Conservation (phyloP, 2,329 filamentous ascomycete genomes). For the Paecilomyces variotii region DNA sequence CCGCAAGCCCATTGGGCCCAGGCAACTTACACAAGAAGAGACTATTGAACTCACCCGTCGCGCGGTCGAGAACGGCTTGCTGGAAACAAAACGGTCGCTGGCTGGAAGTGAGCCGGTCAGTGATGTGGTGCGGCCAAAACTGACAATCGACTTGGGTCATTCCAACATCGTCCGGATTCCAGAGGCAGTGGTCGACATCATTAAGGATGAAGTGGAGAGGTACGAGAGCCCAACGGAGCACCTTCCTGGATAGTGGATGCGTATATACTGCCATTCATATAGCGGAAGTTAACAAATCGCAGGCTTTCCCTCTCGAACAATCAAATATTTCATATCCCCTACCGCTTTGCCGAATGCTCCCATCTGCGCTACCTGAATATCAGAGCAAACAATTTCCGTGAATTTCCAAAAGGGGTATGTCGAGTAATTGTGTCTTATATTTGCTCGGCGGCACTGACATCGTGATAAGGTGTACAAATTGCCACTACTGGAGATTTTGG, state of each 20-base stretch:
- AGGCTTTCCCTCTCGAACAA: slow-evolving; percentile 46
- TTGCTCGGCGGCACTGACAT: slow-evolving; percentile 15
- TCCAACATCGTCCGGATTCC: slow-evolving; percentile 42
- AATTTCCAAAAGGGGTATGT: slow-evolving; percentile 58
- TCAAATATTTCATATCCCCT: slow-evolving; percentile 41
- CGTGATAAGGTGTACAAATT: slow-evolving; percentile 68
- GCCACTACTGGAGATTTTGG: slow-evolving; percentile 80
- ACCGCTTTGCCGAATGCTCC: slow-evolving; percentile 40
- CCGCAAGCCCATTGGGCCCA: slow-evolving; percentile 12
- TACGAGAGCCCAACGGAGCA: slow-evolving; percentile 13
- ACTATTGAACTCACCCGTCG: slow-evolving; percentile 38
- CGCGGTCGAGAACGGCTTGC: slow-evolving; percentile 40
- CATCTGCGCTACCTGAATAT: slow-evolving; percentile 45
- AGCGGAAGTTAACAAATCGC: slow-evolving; percentile 5
- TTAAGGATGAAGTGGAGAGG: slow-evolving; percentile 47
- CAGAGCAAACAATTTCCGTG: slow-evolving; percentile 43
- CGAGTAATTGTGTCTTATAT: background rate
- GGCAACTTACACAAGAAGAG: slow-evolving; percentile 33
- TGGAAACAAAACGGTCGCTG: slow-evolving; percentile 40
- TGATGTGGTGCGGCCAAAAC: slow-evolving; percentile 40
- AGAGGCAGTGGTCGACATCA: slow-evolving; percentile 42
- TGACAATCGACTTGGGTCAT: slow-evolving; percentile 45
- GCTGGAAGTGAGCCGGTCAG: slow-evolving; percentile 38
- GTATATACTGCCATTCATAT: background rate
- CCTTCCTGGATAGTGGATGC: background rate